Evolutionary conservation across 2,329 filamentous ascomycete species (phyloP).

Genomic region (Aspergillus brasiliensis): DNA sequence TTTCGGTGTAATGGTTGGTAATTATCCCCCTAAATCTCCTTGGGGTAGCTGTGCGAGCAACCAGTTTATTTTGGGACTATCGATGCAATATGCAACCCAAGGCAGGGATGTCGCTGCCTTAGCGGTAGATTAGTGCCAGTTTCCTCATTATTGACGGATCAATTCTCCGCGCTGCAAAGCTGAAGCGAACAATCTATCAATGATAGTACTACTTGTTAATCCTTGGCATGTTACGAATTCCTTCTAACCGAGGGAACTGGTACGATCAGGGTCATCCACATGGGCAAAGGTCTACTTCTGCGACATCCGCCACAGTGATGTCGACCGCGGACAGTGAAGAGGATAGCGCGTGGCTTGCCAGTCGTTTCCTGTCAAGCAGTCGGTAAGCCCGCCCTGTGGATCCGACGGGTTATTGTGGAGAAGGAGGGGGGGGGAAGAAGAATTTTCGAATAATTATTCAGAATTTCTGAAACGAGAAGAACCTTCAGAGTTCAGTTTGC

Average conservation of each 20-base stretch:
- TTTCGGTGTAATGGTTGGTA: not conserved
- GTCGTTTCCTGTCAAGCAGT: slow-evolving; percentile 13
- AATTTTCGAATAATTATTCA: not conserved
- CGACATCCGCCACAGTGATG: not conserved
- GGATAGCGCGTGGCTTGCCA: not conserved
- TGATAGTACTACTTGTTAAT: not conserved
- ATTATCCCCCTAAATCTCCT: not conserved
- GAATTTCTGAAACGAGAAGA: not conserved
- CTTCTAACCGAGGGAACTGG: not conserved
- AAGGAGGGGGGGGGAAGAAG: too few species aligned
- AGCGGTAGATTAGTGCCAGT: not conserved
- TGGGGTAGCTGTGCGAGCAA: not conserved
- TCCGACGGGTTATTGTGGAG: not conserved
- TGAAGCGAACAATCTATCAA: not conserved
- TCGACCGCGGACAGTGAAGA: too few species aligned
- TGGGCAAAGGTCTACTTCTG: not conserved
- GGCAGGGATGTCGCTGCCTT: not conserved
- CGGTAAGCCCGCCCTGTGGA: not conserved
- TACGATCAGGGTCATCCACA: not conserved
- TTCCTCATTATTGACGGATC: not conserved
- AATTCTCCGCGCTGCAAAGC: not conserved
- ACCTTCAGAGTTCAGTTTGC: not conserved
- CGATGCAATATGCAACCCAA: not conserved
- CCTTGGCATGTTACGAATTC: not conserved
- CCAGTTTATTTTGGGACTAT: not conserved